A percentile compares a stretch with the other conserved stretches of the same genome.
These are phyloP conservation scores for Mycena venus DNA, from an alignment of 768 basidiomycete species.

Conservation along the genomic window DNA sequence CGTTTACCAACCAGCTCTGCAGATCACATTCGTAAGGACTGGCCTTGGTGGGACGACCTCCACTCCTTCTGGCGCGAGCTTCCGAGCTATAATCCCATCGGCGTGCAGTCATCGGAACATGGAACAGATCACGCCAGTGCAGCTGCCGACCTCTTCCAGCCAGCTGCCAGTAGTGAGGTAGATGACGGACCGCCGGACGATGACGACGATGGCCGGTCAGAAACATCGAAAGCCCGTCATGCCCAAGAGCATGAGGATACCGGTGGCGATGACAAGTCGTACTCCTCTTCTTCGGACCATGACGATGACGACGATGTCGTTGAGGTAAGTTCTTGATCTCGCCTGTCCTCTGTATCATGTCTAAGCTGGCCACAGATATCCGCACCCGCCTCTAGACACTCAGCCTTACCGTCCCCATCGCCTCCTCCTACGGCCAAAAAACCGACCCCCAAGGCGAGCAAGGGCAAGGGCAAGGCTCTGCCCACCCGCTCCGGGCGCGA, in stretches of 20 bases:
- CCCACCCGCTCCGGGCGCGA: not conserved
- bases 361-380: not conserved
- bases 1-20: not conserved
- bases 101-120: conserved; percentile 35
- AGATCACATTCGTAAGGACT: conserved; percentile 28
- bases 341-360: not conserved
- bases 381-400: not conserved
- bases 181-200: conserved; percentile 11
- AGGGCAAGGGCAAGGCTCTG: not conserved
- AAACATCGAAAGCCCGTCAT: not conserved
- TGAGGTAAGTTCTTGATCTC: not conserved
- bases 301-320: not conserved
- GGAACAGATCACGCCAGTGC: conserved; percentile 35
- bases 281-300: not conserved
- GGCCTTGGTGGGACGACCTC: conserved; percentile 46
- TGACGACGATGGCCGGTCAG: not conserved
- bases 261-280: not conserved
- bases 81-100: conserved; percentile 45
- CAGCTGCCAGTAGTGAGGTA: not conserved
- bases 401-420: not conserved
- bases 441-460: not conserved
- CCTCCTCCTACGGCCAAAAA: not conserved
- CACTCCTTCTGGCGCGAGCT: conserved; percentile 46
- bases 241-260: not conserved
- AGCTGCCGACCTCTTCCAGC: conserved; percentile 10